A percentile compares a stretch with the other conserved stretches of the same genome.
These are phyloP conservation scores for Backusella tuberculispora DNA, from an alignment of 192 early-diverging fungal species.

Conservation along the genomic window DNA sequence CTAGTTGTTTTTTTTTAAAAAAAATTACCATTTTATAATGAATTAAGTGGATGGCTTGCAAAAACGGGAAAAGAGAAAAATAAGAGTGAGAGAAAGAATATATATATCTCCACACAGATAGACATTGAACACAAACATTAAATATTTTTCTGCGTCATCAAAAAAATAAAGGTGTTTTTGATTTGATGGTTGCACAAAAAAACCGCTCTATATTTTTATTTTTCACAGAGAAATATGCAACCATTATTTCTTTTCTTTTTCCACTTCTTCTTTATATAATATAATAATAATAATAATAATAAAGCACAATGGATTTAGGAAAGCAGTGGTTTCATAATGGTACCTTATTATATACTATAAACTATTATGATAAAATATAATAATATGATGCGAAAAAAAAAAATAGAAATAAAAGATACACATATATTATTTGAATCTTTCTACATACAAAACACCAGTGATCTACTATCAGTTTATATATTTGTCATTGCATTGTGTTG, in stretches of 20 bases:
- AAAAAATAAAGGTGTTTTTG: background rate
- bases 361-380: too few relatives aligned
- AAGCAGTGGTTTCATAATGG: constrained; percentile 31
- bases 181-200: background rate
- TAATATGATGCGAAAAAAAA: background rate
- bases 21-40: too few relatives aligned
- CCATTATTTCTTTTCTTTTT: background rate
- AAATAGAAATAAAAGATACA: background rate
- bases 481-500: constrained; percentile 29
- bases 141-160: constrained; percentile 7
- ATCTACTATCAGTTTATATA: constrained; percentile 21
- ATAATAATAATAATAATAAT: background rate
- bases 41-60: too few relatives aligned
- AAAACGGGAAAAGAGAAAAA: too few relatives aligned
- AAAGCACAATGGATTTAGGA: background rate
- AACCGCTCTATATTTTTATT: background rate
- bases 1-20: too few relatives aligned
- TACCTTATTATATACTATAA: background rate
- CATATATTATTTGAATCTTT: constrained; percentile 35
- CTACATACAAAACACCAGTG: background rate
- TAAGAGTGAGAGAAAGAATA: too few relatives aligned
- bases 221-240: background rate
- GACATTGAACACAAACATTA: too few relatives aligned
- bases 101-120: too few relatives aligned
- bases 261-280: background rate